phyloP scores from a whole-genome alignment of 805 yeast genomes.

The Starmerella khaoyaiensis region DNA sequence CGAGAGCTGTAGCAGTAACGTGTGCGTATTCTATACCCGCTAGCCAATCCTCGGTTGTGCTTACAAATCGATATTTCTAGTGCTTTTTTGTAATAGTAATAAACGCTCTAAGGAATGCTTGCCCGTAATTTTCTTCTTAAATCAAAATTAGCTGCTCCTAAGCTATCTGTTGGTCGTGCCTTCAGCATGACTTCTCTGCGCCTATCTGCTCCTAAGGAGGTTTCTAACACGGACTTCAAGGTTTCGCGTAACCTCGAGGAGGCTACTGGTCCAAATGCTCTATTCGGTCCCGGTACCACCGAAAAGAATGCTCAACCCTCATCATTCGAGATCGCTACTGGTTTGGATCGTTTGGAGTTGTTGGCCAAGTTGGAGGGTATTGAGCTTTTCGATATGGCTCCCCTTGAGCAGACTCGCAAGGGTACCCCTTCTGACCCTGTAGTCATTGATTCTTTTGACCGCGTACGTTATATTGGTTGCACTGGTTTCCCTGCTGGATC shows the following conservation, averaged over 20 bases:
- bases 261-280: conserved; percentile 61
- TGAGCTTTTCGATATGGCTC: conserved; percentile 73
- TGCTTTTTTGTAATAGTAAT: no score
- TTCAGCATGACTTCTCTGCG: no score
- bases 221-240: conserved; percentile 16
- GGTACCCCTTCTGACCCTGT: conserved; percentile 89
- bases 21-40: no score
- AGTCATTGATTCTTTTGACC: conserved; percentile 78
- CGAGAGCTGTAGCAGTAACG: no score
- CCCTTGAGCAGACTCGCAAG: conserved; percentile 72
- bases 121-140: no score
- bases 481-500: conserved; percentile 91
- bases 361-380: conserved; percentile 92
- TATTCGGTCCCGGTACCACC: conserved; percentile 81
- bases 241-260: conserved; percentile 40
- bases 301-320: conserved; percentile 58
- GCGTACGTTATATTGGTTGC: conserved; percentile 92
- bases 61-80: no score
- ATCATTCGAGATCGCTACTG: conserved; percentile 93
- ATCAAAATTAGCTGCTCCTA: no score
- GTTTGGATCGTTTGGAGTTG: conserved; percentile 91
- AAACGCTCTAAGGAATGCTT: no score
- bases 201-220: conserved; percentile 14
- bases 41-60: no score
- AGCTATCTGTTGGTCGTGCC: no score